Conservation (phyloP, 2,329 filamentous ascomycete genomes). For the Paecilomyces sp. region DNA sequence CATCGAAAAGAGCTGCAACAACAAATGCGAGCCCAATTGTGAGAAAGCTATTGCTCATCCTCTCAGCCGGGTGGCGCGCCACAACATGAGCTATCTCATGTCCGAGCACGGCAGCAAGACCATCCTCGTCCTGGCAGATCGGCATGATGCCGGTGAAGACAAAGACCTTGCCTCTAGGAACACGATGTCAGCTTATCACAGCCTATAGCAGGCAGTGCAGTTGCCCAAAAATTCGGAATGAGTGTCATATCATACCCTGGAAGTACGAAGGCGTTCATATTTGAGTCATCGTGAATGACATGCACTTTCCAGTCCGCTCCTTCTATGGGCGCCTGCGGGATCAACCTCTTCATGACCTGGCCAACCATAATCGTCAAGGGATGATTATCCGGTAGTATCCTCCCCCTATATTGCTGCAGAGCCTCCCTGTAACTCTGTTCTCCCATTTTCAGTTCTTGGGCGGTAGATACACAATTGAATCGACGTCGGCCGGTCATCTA, state of each 20-base stretch:
- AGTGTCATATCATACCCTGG: conserved; percentile 39
- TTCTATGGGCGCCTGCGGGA: conserved; percentile 44
- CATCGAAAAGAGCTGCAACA: conserved; percentile 29
- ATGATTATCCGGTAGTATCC: conserved; percentile 45
- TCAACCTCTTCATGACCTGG: conserved; percentile 46
- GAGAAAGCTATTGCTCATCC: conserved; percentile 41
- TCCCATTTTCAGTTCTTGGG: conserved; percentile 38
- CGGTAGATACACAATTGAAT: conserved; percentile 49
- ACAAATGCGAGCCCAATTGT: conserved; percentile 20
- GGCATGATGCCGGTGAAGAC: conserved; percentile 57
- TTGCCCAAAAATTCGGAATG: neutral
- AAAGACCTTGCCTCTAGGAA: conserved; percentile 50
- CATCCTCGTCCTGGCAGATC: conserved; percentile 49
- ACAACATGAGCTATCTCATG: conserved; percentile 62
- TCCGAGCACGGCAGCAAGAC: conserved; percentile 53
- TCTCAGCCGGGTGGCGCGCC: conserved; percentile 49
- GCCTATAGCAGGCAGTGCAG: conserved; percentile 1
- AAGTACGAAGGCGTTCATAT: conserved; percentile 56
- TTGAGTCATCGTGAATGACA: conserved; percentile 46
- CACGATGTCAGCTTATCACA: neutral
- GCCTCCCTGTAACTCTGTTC: conserved; percentile 41
- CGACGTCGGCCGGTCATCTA: conserved; percentile 49
- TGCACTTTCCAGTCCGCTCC: conserved; percentile 49
- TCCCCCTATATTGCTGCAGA: conserved; percentile 37
- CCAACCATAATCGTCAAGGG: conserved; percentile 43